phyloP scores from a whole-genome alignment of 805 yeast species.

The Myxozyma lipomycoides region DNA sequence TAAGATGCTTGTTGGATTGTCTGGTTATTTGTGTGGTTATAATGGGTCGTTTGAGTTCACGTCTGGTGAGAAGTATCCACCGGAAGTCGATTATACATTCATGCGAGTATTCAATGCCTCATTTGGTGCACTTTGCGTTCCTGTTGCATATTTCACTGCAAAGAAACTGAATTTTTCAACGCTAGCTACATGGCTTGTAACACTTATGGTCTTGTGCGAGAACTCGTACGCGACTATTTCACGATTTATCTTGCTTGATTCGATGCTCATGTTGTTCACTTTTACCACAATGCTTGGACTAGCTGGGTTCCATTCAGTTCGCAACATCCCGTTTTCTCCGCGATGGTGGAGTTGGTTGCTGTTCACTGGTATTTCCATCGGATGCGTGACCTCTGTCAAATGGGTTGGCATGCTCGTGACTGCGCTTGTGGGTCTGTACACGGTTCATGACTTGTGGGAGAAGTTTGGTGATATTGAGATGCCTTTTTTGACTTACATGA shows the following conservation, averaged over 20 bases:
- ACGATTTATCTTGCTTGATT: slow-evolving; percentile 84
- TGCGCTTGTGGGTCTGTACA: slow-evolving; percentile 81
- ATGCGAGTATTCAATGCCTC: slow-evolving; percentile 88
- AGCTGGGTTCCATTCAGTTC: slow-evolving; percentile 62
- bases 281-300: slow-evolving; percentile 74
- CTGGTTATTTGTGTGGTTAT: slow-evolving; percentile 82
- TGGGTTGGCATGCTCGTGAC: slow-evolving; percentile 96
- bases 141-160: slow-evolving; percentile 79
- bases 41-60: slow-evolving; percentile 88
- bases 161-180: slow-evolving; percentile 68
- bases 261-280: slow-evolving; percentile 86
- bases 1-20: slow-evolving; percentile 82
- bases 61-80: slow-evolving; percentile 74
- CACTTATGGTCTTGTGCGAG: slow-evolving; percentile 62
- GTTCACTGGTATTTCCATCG: slow-evolving; percentile 78
- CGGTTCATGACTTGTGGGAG: slow-evolving; percentile 82
- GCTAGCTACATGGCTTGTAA: slow-evolving; percentile 70
- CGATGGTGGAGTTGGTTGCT: slow-evolving; percentile 94
- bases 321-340: slow-evolving; percentile 59
- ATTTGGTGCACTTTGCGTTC: slow-evolving; percentile 79
- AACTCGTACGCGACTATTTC: slow-evolving; percentile 79
- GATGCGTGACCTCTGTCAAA: slow-evolving; percentile 80
- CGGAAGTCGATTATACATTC: slow-evolving; percentile 66
- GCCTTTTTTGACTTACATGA: slow-evolving; percentile 34
- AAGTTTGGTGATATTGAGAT: slow-evolving; percentile 59